Evolutionary conservation across 2,329 filamentous ascomycete genomes (phyloP), one percentile per base, ranked within the genome.

Genomic region (Magnaporthiopsis poae): DNA sequence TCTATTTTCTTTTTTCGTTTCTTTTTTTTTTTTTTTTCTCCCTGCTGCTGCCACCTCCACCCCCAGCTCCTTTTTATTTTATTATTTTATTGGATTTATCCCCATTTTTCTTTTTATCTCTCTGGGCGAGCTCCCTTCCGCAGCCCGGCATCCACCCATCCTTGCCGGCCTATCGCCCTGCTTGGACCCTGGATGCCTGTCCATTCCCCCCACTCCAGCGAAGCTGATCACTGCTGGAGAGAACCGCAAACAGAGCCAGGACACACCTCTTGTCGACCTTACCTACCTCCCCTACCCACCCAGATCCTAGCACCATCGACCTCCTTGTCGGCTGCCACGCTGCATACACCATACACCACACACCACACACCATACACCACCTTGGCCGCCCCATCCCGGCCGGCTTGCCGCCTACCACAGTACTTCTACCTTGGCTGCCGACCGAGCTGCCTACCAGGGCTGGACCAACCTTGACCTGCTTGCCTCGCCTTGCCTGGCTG

Each of bases 391-490:
- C 60, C 60, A 31, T 35, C 31, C 11, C 61, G 29, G 29, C 61
- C 36, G 31, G 18, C 61, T 31, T 62, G 8, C 61, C 31, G 61
- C 18, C 61, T 11, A 25, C 61, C 61, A 31, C 31, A 27, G 29
- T 62, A 62, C 61, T 9, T 62, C 61, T 62, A 62, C 61, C 31
- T n/a, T 56, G 46, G 46, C 46, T 25, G n/a, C 46, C 46, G 46
- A 56, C 46, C 46, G 18, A n/a, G 46, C 46, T 56, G 46, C 46
- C 31, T n/a, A 56, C 21, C 46, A n/a, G 46, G 46, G 18, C 46
- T 56, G 46, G 46, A 13, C 46, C 46, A 21, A 25, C 21, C 21
- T 56, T 15, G 39, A 52, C 39, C 39, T 52, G 39, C 39, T 18
- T 52, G 39, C 35, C 35, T 36, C 35, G 11, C 35, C 35, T 13